These are phyloP conservation scores for Peronospora tabacina DNA, from an alignment of 352 stramenopile species.

Conservation along the genomic window DNA sequence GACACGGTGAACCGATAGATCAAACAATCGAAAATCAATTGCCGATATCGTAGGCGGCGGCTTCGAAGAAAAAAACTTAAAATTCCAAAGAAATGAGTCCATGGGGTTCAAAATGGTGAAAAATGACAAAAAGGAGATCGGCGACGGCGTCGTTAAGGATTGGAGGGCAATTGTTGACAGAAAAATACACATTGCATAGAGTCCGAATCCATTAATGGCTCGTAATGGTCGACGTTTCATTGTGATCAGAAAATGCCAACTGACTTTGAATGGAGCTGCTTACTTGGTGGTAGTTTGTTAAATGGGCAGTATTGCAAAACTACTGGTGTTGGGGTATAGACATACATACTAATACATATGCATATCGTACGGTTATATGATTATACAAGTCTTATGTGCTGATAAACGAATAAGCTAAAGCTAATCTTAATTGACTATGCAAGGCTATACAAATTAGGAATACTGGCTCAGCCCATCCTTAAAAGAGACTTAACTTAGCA, in stretches of 20 bases:
- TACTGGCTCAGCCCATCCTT: too few relatives aligned
- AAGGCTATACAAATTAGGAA: too few relatives aligned
- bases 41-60: background rate
- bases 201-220: constrained; percentile 11
- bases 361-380: too few relatives aligned
- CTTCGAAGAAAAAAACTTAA: background rate
- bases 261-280: background rate
- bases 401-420: too few relatives aligned
- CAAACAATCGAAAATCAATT: constrained; percentile 38
- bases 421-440: too few relatives aligned
- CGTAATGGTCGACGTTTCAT: constrained; percentile 29
- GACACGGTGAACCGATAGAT: constrained; percentile 55
- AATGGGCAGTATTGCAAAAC: too few relatives aligned
- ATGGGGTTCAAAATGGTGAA: constrained; percentile 13
- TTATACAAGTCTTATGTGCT: too few relatives aligned
- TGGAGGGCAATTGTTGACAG: constrained; percentile 26
- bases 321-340: too few relatives aligned
- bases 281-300: too few relatives aligned
- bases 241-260: background rate
- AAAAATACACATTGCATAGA: constrained; percentile 25
- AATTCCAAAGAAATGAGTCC: constrained; percentile 16
- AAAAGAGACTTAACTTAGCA: too few relatives aligned
- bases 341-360: too few relatives aligned
- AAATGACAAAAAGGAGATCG: constrained; percentile 12
- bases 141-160: constrained; percentile 17